Percentiles rank a stretch among this genome's conserved stretches.
phyloP scores from a whole-genome alignment of 768 basidiomycete species.

The Naganishia vishniacii region DNA sequence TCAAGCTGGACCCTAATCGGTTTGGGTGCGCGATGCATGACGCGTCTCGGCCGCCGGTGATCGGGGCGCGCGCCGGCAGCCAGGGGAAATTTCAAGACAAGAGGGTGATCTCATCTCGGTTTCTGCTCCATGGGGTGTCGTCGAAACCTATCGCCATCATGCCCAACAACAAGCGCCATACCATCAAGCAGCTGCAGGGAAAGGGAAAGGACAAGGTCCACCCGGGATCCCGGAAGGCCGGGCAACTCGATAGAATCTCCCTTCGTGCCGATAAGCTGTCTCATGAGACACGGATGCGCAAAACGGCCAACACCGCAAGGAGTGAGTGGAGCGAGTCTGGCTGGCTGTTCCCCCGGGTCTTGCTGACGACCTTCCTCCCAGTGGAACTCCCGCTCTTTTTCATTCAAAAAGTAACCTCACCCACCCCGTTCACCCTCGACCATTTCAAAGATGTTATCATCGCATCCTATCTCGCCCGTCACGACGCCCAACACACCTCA shows the following conservation, averaged over 20 bases:
- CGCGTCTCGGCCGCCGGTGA: not conserved
- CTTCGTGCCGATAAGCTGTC: conserved; percentile 45
- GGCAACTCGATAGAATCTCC: conserved; percentile 47
- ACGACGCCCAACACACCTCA: conserved; percentile 40
- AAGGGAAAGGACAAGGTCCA: conserved; percentile 45
- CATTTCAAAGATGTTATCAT: conserved; percentile 39
- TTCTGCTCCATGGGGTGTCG: not conserved
- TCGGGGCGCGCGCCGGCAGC: not conserved
- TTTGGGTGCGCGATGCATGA: not conserved
- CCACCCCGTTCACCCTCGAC: conserved; percentile 37
- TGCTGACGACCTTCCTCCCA: conserved; percentile 26
- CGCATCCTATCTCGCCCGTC: conserved; percentile 43
- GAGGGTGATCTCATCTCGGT: too few relatives aligned
- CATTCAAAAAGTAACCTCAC: conserved; percentile 41
- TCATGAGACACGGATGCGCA: conserved; percentile 33
- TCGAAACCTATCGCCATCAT: conserved; percentile 26
- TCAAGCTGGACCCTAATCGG: too few relatives aligned
- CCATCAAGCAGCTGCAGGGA: conserved; percentile 48
- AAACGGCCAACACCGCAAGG: conserved; percentile 27
- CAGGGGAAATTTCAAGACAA: not conserved
- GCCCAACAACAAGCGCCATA: conserved; percentile 44
- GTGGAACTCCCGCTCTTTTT: conserved; percentile 48
- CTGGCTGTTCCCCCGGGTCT: too few relatives aligned
- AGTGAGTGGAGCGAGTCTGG: conserved; percentile 24
- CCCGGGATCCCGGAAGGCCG: conserved; percentile 48